Conservation (phyloP, 202 grass and related monocot genomes). For the Thinopyrum obtusiflorum region DNA sequence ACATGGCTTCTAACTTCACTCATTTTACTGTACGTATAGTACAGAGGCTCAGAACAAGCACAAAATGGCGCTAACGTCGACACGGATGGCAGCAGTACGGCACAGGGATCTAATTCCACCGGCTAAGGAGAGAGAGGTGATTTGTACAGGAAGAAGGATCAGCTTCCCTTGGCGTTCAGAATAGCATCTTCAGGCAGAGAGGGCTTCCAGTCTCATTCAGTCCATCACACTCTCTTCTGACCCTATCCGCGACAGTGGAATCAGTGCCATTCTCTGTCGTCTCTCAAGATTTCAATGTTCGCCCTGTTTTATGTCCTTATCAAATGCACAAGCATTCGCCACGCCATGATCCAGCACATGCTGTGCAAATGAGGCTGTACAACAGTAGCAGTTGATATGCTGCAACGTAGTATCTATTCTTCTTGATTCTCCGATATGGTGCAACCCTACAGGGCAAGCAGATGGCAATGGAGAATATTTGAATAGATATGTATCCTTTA, state of each 20-base stretch:
- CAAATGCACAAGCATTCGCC: constrained; percentile 20
- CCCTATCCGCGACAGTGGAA: constrained; percentile 6
- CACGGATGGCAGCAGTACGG: not conserved
- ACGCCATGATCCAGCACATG: not conserved
- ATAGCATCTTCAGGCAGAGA: constrained; percentile 35
- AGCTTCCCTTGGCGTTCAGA: constrained; percentile 15
- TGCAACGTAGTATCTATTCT: not conserved
- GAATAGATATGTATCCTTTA: constrained; percentile 42
- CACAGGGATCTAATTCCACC: constrained; percentile 23
- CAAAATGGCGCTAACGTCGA: not conserved
- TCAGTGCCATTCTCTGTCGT: not conserved
- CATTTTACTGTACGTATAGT: not conserved
- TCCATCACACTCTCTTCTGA: constrained; percentile 23
- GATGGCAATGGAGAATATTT: constrained; percentile 27
- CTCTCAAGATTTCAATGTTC: not conserved
- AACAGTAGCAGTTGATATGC: constrained; percentile 27
- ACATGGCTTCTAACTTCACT: constrained; percentile 8
- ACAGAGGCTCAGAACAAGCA: not conserved
- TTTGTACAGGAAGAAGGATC: constrained; percentile 9
- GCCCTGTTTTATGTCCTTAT: constrained; percentile 19
- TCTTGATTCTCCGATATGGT: not conserved
- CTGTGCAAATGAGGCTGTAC: constrained; percentile 17
- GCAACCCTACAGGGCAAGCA: constrained; percentile 18
- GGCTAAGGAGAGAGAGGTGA: constrained; percentile 2
- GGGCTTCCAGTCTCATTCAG: constrained; percentile 3